A percentile compares a stretch with the other conserved stretches of the same genome.
Conservation (phyloP, 805 yeast species). For the Schizosaccharomyces octosporus region DNA sequence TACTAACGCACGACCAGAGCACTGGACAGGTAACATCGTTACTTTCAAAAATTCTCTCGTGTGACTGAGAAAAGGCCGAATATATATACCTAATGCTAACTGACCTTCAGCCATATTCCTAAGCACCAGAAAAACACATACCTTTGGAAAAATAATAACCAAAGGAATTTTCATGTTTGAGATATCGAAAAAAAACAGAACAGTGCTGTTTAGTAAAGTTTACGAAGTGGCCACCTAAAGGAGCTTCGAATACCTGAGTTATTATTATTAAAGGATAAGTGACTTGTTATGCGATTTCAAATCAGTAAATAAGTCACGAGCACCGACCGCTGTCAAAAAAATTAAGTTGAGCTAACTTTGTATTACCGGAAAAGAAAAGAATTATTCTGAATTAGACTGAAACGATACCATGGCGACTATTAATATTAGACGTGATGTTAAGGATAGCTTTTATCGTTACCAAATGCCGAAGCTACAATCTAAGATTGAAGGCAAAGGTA, state of each 20-base stretch:
- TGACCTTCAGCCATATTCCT: neutral
- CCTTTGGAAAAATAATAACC: neutral
- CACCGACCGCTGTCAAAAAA: neutral
- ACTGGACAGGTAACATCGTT: too few relatives aligned
- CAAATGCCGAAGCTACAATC: slow-evolving; percentile 97
- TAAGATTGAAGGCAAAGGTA: slow-evolving; percentile 95
- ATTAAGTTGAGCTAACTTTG: neutral
- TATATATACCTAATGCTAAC: neutral
- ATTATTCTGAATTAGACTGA: neutral
- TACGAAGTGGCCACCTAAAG: neutral
- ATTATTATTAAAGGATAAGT: neutral
- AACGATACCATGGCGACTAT: neutral
- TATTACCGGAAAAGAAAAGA: neutral
- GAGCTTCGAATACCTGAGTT: neutral
- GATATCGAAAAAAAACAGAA: neutral
- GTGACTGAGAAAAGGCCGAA: neutral
- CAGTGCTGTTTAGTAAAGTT: neutral
- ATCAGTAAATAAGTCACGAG: neutral
- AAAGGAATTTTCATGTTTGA: neutral
- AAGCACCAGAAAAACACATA: neutral
- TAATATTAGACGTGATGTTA: slow-evolving; percentile 81
- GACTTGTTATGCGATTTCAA: neutral
- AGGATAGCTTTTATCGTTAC: slow-evolving; percentile 96
- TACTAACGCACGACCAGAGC: too few relatives aligned
- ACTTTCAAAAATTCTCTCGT: neutral